Percentiles rank a stretch among this genome's conserved stretches.
Evolutionary conservation across 768 basidiomycete species (phyloP).

Genomic region (Dentipellis sp.): DNA sequence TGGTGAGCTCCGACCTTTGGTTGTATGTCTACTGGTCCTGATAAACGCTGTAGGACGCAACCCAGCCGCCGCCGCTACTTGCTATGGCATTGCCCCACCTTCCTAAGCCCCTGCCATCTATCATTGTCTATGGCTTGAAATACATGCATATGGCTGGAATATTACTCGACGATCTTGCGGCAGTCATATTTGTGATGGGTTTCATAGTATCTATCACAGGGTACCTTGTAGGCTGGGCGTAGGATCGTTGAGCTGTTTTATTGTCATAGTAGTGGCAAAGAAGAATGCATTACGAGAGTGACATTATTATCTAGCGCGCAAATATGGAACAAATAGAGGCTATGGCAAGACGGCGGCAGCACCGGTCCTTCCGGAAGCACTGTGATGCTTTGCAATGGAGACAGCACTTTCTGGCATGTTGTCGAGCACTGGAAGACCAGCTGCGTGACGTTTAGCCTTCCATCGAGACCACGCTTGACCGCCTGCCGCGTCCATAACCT

Average conservation of each 20-base stretch:
- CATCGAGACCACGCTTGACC: slow-evolving; percentile 49
- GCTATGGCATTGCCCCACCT: slow-evolving; percentile 54
- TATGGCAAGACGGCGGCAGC: slow-evolving; percentile 15
- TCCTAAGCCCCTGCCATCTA: slow-evolving; percentile 50
- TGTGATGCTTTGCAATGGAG: background rate
- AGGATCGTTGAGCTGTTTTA: too few relatives aligned
- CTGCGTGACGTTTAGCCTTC: slow-evolving; percentile 35
- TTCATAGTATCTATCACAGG: slow-evolving; percentile 32
- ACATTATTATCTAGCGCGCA: too few relatives aligned
- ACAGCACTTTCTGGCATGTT: slow-evolving; percentile 10
- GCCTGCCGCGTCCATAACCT: slow-evolving; percentile 62
- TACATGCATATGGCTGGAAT: slow-evolving; percentile 61
- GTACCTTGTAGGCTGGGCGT: background rate
- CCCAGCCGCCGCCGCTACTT: slow-evolving; percentile 51
- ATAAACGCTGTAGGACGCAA: slow-evolving; percentile 35
- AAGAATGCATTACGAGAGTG: too few relatives aligned
- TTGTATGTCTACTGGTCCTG: background rate
- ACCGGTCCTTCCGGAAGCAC: slow-evolving; percentile 6
- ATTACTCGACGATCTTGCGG: slow-evolving; percentile 66
- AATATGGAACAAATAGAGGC: background rate
- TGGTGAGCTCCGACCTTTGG: slow-evolving; percentile 36
- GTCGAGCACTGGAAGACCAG: slow-evolving; percentile 38
- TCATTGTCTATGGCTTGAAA: slow-evolving; percentile 54
- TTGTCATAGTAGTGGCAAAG: too few relatives aligned
- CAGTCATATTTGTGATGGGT: slow-evolving; percentile 63